Evolutionary conservation across 768 basidiomycete genomes (phyloP).

Genomic region (Rhodosporidiobolus sp.): DNA sequence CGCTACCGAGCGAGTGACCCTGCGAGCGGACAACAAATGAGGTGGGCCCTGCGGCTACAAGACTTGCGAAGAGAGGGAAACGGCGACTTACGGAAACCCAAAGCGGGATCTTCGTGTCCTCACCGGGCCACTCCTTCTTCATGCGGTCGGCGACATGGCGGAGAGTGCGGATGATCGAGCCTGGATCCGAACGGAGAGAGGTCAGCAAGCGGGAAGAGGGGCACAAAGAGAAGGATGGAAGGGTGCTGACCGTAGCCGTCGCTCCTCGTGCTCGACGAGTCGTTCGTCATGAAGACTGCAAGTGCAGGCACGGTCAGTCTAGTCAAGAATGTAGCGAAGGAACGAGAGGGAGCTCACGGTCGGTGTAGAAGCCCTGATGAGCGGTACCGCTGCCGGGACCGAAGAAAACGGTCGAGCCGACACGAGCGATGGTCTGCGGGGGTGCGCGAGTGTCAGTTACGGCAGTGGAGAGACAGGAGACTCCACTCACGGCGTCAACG

Average conservation of each 20-base stretch:
- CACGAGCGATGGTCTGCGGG: constrained; percentile 15
- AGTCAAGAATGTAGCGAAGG: no score
- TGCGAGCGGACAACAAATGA: not conserved
- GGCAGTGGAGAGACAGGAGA: not conserved
- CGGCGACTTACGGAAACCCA: constrained; percentile 9
- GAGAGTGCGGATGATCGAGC: constrained; percentile 20
- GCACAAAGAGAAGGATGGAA: no score
- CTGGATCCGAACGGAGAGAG: not conserved
- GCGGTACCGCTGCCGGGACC: constrained; percentile 9
- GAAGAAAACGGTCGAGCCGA: constrained; percentile 18
- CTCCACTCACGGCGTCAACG: constrained; percentile 20
- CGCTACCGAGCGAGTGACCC: constrained; percentile 28
- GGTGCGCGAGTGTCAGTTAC: not conserved
- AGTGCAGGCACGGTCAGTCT: fast-evolving
- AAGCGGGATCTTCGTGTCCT: constrained; percentile 15
- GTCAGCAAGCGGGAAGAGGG: fast-evolving
- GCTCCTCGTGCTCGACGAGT: not conserved
- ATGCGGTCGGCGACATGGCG: constrained; percentile 22
- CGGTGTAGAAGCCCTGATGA: constrained; percentile 29
- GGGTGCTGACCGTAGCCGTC: constrained; percentile 21
- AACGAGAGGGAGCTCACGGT: not conserved
- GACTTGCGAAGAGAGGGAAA: not conserved
- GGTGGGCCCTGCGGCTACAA: not conserved
- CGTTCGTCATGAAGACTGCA: constrained; percentile 20
- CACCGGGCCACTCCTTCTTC: not conserved